A percentile compares a stretch with the other conserved stretches of the same genome.
These are phyloP conservation scores for Termitomyces titanicus DNA, from an alignment of 768 basidiomycete species.

Conservation along the genomic window DNA sequence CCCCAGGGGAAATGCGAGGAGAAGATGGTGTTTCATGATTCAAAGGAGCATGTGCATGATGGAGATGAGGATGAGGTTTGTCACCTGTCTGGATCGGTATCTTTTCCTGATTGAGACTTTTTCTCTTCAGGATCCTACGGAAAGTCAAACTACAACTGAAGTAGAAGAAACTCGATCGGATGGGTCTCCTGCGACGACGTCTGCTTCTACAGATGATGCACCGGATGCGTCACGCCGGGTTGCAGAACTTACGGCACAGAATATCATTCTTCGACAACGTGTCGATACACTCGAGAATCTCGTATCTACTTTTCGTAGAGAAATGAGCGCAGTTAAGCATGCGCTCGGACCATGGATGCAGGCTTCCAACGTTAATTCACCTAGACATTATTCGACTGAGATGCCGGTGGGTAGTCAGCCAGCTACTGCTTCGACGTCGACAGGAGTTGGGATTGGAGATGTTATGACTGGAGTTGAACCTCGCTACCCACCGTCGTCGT, in stretches of 20 bases:
- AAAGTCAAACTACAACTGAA: not conserved
- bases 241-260: constrained; percentile 55
- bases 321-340: constrained; percentile 51
- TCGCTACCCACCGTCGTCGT: not conserved
- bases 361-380: not conserved
- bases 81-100: too few species aligned
- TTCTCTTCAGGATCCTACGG: not conserved
- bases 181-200: not conserved
- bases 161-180: not conserved
- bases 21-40: constrained; percentile 8
- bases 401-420: constrained; percentile 20
- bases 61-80: not conserved
- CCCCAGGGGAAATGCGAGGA: constrained; percentile 42
- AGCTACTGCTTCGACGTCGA: constrained; percentile 24
- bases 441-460: not conserved
- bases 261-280: constrained; percentile 54
- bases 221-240: constrained; percentile 35
- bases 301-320: constrained; percentile 46
- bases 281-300: constrained; percentile 57
- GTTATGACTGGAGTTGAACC: constrained; percentile 2
- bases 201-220: constrained; percentile 24
- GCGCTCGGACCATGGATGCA: constrained; percentile 53
- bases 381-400: constrained; percentile 19
- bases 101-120: not conserved
- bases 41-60: constrained; percentile 7